These are phyloP conservation scores for Lentinus brumalis DNA, from an alignment of 768 basidiomycete species.

Conservation along the genomic window DNA sequence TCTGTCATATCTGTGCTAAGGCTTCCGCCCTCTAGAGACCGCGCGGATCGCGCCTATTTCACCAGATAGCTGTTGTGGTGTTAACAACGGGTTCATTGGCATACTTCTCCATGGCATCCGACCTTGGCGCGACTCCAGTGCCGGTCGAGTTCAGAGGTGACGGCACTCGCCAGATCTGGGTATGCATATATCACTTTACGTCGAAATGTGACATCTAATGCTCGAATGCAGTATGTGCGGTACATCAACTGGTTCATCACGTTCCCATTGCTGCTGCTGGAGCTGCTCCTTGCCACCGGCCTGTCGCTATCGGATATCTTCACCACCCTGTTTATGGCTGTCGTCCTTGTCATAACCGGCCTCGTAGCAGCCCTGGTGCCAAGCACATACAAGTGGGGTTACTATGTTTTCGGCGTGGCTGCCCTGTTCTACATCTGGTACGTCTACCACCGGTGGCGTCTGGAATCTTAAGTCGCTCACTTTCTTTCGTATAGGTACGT, in stretches of 20 bases:
- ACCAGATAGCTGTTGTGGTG: conserved; percentile 50
- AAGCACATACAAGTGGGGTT: conserved; percentile 55
- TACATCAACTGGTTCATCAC: conserved; percentile 58
- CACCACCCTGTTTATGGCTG: conserved; percentile 44
- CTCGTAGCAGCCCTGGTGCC: conserved; percentile 52
- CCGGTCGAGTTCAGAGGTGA: conserved; percentile 42
- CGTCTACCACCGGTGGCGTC: background rate
- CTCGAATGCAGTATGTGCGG: conserved; percentile 41
- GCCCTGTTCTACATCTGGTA: conserved; percentile 45
- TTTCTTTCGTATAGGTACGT: conserved; percentile 27
- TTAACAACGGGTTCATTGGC: conserved; percentile 46
- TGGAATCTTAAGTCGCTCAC: background rate
- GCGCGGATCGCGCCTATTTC: conserved; percentile 47
- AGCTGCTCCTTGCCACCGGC: conserved; percentile 47
- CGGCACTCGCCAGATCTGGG: conserved; percentile 46
- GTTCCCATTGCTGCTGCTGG: conserved; percentile 51
- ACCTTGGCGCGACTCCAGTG: conserved; percentile 52
- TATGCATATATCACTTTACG: conserved; percentile 26
- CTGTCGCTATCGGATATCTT: conserved; percentile 51
- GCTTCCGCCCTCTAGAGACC: conserved; percentile 28
- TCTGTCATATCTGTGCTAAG: background rate
- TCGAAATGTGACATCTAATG: background rate
- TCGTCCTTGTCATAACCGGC: conserved; percentile 44
- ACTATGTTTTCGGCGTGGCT: conserved; percentile 46
- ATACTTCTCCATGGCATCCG: conserved; percentile 59